A percentile compares a stretch with the other conserved stretches of the same genome.
Evolutionary conservation across 2,329 filamentous ascomycete genomes (phyloP).

Genomic region (Rhynchosporium agropyri): DNA sequence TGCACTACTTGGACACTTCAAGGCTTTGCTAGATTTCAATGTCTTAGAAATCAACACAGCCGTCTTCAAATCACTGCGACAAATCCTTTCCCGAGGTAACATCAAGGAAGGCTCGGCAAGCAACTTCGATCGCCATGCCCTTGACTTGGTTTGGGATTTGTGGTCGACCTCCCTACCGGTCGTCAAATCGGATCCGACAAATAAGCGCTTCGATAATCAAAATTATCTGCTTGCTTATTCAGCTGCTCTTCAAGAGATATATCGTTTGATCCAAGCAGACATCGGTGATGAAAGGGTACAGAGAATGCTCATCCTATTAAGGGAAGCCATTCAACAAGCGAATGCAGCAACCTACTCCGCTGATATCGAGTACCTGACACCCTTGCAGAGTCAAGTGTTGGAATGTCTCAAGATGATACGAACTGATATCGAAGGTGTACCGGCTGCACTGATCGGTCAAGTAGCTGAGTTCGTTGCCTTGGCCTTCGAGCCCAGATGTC

Average conservation of each 20-base stretch:
- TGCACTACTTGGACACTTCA: conserved; percentile 70
- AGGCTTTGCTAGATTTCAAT: conserved; percentile 61
- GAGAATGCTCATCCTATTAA: conserved; percentile 71
- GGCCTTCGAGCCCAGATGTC: conserved; percentile 56
- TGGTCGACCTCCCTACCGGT: conserved; percentile 70
- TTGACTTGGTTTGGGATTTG: conserved; percentile 67
- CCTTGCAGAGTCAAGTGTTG: conserved; percentile 70
- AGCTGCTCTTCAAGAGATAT: conserved; percentile 73
- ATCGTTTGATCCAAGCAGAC: conserved; percentile 68
- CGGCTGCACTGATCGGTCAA: conserved; percentile 68
- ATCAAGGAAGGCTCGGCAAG: conserved; percentile 47
- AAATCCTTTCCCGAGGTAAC: conserved; percentile 57
- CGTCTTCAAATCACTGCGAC: conserved; percentile 66
- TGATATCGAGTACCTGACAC: conserved; percentile 73
- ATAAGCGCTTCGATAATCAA: conserved; percentile 66
- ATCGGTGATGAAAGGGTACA: conserved; percentile 64
- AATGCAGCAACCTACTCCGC: conserved; percentile 67
- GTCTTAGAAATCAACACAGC: conserved; percentile 73
- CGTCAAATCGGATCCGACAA: conserved; percentile 46
- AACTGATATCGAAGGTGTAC: conserved; percentile 65
- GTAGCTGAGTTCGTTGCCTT: conserved; percentile 72
- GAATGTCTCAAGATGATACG: conserved; percentile 68
- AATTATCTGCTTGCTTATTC: conserved; percentile 86
- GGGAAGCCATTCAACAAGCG: conserved; percentile 70
- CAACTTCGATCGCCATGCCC: conserved; percentile 47